Conservation (phyloP, 1,139 yeast species). For the Wickerhamomyces sp. region DNA sequence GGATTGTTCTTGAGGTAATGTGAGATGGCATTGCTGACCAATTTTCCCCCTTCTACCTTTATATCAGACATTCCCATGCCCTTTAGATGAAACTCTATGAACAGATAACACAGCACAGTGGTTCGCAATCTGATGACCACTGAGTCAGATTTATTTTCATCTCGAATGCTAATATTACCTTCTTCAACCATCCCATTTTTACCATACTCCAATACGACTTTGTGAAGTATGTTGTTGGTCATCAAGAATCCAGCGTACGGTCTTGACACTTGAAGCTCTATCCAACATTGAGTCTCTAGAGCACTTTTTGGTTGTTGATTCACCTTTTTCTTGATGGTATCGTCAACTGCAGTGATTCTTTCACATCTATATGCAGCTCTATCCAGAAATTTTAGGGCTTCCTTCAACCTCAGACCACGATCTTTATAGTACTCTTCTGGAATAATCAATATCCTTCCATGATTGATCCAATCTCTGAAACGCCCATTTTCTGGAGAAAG, state of each 20-base stretch:
- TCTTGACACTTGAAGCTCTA: conserved; percentile 15
- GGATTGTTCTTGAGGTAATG: neutral
- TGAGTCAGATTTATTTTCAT: conserved; percentile 7
- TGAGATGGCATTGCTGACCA: conserved; percentile 5
- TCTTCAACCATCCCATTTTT: conserved; percentile 9
- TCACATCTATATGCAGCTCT: conserved; percentile 27
- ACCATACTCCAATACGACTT: conserved; percentile 3
- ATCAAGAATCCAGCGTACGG: conserved; percentile 15
- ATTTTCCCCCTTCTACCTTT: conserved; percentile 6
- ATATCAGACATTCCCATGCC: conserved; percentile 2
- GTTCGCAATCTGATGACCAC: conserved; percentile 19
- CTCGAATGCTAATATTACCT: conserved; percentile 2
- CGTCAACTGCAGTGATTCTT: conserved; percentile 19
- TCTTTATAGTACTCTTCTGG: conserved; percentile 29
- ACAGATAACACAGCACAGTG: conserved; percentile 15
- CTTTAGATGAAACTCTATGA: conserved; percentile 11
- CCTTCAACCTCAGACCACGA: conserved; percentile 27
- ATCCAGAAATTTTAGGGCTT: conserved; percentile 32
- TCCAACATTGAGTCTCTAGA: conserved; percentile 18
- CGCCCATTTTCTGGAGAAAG: conserved; percentile 35
- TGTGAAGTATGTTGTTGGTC: conserved; percentile 5
- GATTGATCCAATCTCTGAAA: conserved; percentile 43
- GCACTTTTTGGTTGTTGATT: conserved; percentile 22
- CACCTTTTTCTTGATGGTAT: conserved; percentile 17
- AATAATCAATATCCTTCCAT: conserved; percentile 30